These are phyloP conservation scores for Dioscorea alata DNA, from an alignment of 106 monocot species.

Conservation along the genomic window DNA sequence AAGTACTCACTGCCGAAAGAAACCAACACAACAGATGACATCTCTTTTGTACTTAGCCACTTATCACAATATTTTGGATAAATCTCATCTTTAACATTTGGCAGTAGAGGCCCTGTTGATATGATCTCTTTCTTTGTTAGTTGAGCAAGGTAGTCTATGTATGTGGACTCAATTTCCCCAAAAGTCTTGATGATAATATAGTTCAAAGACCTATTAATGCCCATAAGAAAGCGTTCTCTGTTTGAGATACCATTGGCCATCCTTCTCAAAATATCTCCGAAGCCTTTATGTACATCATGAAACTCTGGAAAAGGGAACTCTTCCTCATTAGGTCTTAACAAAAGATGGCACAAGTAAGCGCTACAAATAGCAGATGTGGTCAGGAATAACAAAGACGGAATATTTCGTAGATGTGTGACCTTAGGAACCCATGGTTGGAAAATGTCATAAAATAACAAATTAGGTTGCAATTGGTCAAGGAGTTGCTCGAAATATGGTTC, in stretches of 20 bases:
- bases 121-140: conserved; percentile 42
- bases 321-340: background rate
- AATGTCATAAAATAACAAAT: conserved; percentile 60
- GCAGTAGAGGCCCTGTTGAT: conserved; percentile 33
- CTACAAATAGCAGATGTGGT: conserved; percentile 14
- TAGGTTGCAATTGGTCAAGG: conserved; percentile 23
- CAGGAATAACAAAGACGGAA: conserved; percentile 43
- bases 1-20: conserved; percentile 79
- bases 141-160: conserved; percentile 39
- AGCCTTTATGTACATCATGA: conserved; percentile 4
- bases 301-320: conserved; percentile 28
- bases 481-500: conserved; percentile 22
- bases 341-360: conserved; percentile 36
- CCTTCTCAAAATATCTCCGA: conserved; percentile 1
- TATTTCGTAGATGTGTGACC: conserved; percentile 18
- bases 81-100: conserved; percentile 2
- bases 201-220: conserved; percentile 29
- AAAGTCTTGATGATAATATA: conserved; percentile 48
- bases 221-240: conserved; percentile 23
- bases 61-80: background rate
- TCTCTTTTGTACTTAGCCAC: conserved; percentile 36
- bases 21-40: conserved; percentile 46
- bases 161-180: conserved; percentile 40
- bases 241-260: conserved; percentile 19
- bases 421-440: conserved; percentile 54